Base-by-base conservation (phyloP, 2,329 filamentous ascomycete genomes). In the Diaporthe ampelina region DNA sequence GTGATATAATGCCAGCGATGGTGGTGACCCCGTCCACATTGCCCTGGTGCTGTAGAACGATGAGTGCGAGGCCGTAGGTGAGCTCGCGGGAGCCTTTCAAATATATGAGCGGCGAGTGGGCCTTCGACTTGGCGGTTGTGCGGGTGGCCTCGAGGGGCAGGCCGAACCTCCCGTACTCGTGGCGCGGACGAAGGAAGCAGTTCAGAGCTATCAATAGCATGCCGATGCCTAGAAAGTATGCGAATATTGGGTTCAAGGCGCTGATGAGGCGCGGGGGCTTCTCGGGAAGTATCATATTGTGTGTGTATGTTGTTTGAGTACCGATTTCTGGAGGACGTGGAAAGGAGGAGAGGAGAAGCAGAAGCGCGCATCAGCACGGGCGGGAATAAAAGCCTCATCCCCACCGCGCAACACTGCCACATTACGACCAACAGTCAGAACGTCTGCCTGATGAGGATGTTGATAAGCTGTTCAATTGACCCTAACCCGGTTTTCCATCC, bases 31-130 rank as follows among this genome's bases (percentile, higher is more conserved):
- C 82, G 2, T 48, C 63, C 26, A 79, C 77, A 43, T 81, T 79
- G 32, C 77, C 79, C 57, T 82, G 81, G 21, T 73, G 74, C 67
- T 83, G 80, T 21, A 83, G 71, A 19, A 74, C 77, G 32, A 82
- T 65, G 63, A 83, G 59, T 0, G 78, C 71, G 1, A 80, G n/a
- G 21, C 82, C 82, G 65, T 81, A 83, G 2, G 77, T 79, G 4
- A 83, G 57, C 73, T 84, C 82, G 3, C 82, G 80, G 11, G 82
- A 77, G 9, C 81, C 81, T 70, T 84, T 83, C 73, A 83, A 79
- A 65, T 81, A 81, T 75, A 84, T 80, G 24, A 83, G 80, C 1
- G 82, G 80, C 29, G 82, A 84, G 68, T 70, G 54, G 2, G 0
- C 26, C 4, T 15, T 50, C 9, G 59, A 24, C 19, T 6, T 32